These are phyloP conservation scores for Coemansia pectinata DNA, from an alignment of 192 early-diverging fungal species.

Conservation along the genomic window DNA sequence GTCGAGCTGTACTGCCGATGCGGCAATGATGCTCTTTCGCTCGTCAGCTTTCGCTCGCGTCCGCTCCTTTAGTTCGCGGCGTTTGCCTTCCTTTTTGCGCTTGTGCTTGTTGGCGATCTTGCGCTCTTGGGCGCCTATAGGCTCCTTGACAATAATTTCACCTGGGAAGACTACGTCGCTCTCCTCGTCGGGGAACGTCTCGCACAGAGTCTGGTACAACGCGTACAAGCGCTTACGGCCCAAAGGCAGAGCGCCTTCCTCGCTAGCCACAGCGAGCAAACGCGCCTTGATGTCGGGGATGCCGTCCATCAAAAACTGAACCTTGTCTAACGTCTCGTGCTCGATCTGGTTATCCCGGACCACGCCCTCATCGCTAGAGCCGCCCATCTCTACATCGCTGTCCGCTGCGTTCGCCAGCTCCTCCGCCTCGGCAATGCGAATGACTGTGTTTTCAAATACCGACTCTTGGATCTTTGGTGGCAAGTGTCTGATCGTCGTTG, in stretches of 20 bases:
- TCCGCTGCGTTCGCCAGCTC: conserved; percentile 16
- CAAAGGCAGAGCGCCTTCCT: conserved; percentile 18
- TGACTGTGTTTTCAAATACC: conserved; percentile 47
- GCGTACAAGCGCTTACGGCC: conserved; percentile 46
- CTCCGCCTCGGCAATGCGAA: conserved; percentile 54
- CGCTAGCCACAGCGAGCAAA: conserved; percentile 32
- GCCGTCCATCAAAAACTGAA: conserved; percentile 42
- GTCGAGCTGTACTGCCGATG: conserved; percentile 24
- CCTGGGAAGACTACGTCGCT: conserved; percentile 30
- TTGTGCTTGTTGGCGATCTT: conserved; percentile 46
- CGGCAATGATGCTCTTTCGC: conserved; percentile 12
- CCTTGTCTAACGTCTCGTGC: conserved; percentile 28
- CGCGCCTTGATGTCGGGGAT: conserved; percentile 46
- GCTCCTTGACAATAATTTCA: conserved; percentile 24
- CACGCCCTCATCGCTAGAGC: conserved; percentile 1
- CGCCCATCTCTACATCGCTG: not conserved
- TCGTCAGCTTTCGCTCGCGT: conserved; percentile 18
- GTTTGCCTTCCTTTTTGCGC: conserved; percentile 39
- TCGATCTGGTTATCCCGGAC: conserved; percentile 34
- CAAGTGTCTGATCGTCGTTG: conserved; percentile 38
- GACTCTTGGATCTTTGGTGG: conserved; percentile 37
- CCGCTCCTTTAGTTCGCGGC: conserved; percentile 31
- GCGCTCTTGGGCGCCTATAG: conserved; percentile 41
- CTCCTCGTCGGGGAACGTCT: conserved; percentile 50
- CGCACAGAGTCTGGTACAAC: conserved; percentile 48